Evolutionary conservation across 2,329 filamentous ascomycete species (phyloP).

Genomic region (Nemania sp.): DNA sequence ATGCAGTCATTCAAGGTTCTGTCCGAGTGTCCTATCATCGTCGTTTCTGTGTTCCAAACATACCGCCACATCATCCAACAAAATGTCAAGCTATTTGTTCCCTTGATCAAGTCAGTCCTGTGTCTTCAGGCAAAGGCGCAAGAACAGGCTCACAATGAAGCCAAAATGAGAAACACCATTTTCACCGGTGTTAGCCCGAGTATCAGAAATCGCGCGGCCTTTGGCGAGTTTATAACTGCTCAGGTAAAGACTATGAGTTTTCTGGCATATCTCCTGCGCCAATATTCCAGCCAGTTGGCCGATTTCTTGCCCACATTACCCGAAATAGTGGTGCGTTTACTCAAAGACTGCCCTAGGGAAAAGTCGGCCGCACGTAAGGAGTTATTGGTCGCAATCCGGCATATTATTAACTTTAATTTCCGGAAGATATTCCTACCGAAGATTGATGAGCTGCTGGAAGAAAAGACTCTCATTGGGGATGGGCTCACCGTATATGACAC

Average conservation of each 20-base stretch:
- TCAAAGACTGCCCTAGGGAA: conserved; percentile 93
- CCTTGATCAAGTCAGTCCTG: conserved; percentile 88
- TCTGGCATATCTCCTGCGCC: conserved; percentile 84
- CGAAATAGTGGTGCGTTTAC: conserved; percentile 83
- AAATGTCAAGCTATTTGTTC: conserved; percentile 91
- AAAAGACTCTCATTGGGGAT: conserved; percentile 91
- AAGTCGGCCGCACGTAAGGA: conserved; percentile 95
- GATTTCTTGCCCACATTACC: conserved; percentile 88
- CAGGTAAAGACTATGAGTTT: conserved; percentile 99
- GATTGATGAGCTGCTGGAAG: conserved; percentile 93
- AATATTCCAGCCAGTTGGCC: conserved; percentile 82
- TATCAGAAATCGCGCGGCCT: conserved; percentile 90
- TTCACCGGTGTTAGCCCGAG: conserved; percentile 92
- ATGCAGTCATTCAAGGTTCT: conserved; percentile 99
- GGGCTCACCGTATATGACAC: conserved; percentile 96
- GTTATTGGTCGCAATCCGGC: conserved; percentile 90
- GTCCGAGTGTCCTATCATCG: conserved; percentile 96
- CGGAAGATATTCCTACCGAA: conserved; percentile 91
- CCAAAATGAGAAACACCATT: conserved; percentile 74
- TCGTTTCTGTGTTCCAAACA: conserved; percentile 96
- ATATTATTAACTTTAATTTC: conserved; percentile 99
- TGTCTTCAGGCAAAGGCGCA: conserved; percentile 90
- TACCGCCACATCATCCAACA: conserved; percentile 77
- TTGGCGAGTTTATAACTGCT: conserved; percentile 95
- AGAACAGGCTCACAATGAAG: conserved; percentile 86